Conservation (phyloP, 2,329 filamentous ascomycete species). For the Xylariaceae sp. region DNA sequence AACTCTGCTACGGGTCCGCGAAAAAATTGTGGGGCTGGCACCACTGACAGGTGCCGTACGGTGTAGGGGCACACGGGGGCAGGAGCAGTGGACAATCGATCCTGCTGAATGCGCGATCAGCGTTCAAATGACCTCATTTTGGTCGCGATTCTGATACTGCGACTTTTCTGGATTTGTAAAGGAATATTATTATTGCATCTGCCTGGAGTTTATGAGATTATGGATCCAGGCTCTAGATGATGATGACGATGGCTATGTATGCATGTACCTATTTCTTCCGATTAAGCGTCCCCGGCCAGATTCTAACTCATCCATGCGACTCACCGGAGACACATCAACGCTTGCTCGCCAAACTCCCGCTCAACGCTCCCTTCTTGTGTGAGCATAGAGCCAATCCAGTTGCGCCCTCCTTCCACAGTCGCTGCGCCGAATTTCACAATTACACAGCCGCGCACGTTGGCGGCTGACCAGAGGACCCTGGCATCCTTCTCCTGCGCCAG, state of each 20-base stretch:
- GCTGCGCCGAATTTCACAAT: slow-evolving; percentile 86
- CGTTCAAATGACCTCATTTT: too few relatives aligned
- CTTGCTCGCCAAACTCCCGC: slow-evolving; percentile 70
- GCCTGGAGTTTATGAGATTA: too few relatives aligned
- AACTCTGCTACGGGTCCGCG: too few relatives aligned
- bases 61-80: too few relatives aligned
- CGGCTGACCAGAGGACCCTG: slow-evolving; percentile 75
- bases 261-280: not conserved
- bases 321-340: slow-evolving; percentile 66
- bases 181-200: too few relatives aligned
- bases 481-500: slow-evolving; percentile 53
- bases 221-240: not conserved
- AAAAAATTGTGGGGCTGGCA: too few relatives aligned
- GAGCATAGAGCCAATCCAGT: slow-evolving; percentile 75
- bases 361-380: slow-evolving; percentile 66
- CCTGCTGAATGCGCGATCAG: too few relatives aligned
- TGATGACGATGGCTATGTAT: too few relatives aligned
- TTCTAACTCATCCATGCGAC: not conserved
- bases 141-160: too few relatives aligned
- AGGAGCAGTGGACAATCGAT: too few relatives aligned
- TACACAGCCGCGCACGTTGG: slow-evolving; percentile 73
- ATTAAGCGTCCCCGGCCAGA: not conserved
- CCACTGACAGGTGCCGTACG: too few relatives aligned
- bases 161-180: too few relatives aligned
- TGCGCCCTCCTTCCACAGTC: slow-evolving; percentile 72